Percentiles rank a stretch among this genome's conserved stretches.
Evolutionary conservation across 495 filamentous ascomycete genomes (phyloP).

Genomic region (Corynascus novoguineensis): DNA sequence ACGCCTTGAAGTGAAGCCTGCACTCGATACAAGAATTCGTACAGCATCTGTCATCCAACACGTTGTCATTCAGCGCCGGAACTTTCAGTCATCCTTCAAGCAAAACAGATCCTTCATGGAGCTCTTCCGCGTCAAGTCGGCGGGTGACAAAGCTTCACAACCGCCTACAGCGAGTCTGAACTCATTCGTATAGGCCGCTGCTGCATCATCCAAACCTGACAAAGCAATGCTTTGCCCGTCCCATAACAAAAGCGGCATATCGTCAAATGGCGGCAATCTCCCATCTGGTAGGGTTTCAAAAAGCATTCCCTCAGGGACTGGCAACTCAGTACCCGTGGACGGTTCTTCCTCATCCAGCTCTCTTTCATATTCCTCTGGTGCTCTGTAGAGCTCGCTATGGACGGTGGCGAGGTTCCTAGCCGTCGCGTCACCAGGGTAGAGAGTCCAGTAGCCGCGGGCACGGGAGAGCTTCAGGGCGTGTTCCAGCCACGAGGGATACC

Average conservation of each 20-base stretch:
- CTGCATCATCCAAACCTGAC: conserved; percentile 30
- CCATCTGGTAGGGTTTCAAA: conserved; percentile 38
- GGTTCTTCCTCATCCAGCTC: conserved; percentile 19
- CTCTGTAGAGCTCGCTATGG: conserved; percentile 65
- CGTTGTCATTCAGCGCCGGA: too few species aligned
- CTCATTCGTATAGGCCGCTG: conserved; percentile 36
- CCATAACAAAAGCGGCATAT: conserved; percentile 40
- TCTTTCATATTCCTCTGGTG: conserved; percentile 61
- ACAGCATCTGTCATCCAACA: background rate
- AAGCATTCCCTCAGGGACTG: conserved; percentile 21
- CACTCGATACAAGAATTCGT: background rate
- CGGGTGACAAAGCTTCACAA: conserved; percentile 28
- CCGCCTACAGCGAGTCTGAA: conserved; percentile 39
- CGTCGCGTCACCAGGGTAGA: conserved; percentile 60
- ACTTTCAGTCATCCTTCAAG: conserved; percentile 16
- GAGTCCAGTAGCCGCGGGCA: conserved; percentile 63
- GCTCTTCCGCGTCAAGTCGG: conserved; percentile 18
- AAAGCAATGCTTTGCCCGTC: conserved; percentile 32
- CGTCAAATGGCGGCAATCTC: conserved; percentile 30
- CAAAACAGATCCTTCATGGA: conserved; percentile 29
- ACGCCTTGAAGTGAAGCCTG: background rate
- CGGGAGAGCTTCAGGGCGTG: conserved; percentile 67
- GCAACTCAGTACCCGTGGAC: background rate
- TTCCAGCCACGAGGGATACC: conserved; percentile 72
- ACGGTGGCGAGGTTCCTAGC: conserved; percentile 54